These are phyloP conservation scores for Ilyonectria robusta DNA, from an alignment of 2,329 filamentous ascomycete species.

Conservation along the genomic window DNA sequence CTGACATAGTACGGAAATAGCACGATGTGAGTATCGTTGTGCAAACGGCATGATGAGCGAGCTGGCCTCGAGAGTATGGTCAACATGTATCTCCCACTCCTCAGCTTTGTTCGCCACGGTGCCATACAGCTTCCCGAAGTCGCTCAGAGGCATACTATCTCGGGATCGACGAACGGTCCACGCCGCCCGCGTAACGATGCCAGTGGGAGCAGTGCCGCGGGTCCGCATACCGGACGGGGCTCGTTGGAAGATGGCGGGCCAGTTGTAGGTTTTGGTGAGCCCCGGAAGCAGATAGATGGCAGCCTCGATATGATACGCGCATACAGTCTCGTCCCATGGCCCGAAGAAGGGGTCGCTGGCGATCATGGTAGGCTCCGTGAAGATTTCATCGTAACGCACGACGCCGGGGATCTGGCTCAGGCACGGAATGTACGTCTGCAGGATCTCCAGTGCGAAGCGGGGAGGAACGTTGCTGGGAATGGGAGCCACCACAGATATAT, in stretches of 20 bases:
- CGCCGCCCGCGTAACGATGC: slow-evolving; percentile 6
- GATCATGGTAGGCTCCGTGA: slow-evolving; percentile 49
- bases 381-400: slow-evolving; percentile 4
- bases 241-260: slow-evolving; percentile 11
- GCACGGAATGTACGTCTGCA: slow-evolving; percentile 6
- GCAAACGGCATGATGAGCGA: slow-evolving; percentile 14
- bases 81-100: slow-evolving; percentile 16
- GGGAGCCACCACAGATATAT: slow-evolving; percentile 7
- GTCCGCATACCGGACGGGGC: background rate
- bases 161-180: slow-evolving; percentile 10
- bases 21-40: slow-evolving; percentile 15
- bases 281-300: background rate
- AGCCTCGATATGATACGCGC: slow-evolving; percentile 43
- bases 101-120: background rate
- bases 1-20: slow-evolving; percentile 4
- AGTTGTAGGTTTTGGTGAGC: background rate
- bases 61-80: slow-evolving; percentile 6
- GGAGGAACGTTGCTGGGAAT: slow-evolving; percentile 16
- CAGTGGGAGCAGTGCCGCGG: background rate
- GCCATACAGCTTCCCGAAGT: background rate
- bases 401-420: slow-evolving; percentile 15
- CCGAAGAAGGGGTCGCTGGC: slow-evolving; percentile 58
- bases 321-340: slow-evolving; percentile 51
- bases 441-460: slow-evolving; percentile 2
- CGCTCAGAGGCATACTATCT: background rate